Conservation (phyloP, 169 alveolate species). For the Hepatocystis sp. region DNA sequence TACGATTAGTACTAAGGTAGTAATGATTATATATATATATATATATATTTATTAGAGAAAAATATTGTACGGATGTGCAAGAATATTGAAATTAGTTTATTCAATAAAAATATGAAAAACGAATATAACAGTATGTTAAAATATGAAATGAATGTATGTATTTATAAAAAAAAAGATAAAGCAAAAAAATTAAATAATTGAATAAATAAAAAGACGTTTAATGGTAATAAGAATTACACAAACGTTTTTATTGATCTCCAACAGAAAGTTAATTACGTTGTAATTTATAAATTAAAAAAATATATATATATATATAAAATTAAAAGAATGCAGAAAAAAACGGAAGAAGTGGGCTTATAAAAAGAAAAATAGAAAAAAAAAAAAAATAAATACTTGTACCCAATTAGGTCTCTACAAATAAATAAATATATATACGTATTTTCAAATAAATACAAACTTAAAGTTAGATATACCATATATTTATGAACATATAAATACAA, state of each 20-base stretch:
- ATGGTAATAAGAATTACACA: not conserved
- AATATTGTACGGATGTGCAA: not conserved
- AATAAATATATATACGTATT: not conserved
- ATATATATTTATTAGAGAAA: too few relatives aligned
- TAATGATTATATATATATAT: too few relatives aligned
- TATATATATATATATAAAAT: too few relatives aligned
- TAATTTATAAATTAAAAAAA: constrained; percentile 9
- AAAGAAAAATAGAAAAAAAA: not conserved
- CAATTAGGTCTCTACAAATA: too few relatives aligned
- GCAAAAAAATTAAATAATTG: not conserved
- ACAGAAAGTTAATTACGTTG: constrained; percentile 13
- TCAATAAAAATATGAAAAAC: not conserved
- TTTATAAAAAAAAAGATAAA: not conserved
- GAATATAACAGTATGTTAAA: not conserved
- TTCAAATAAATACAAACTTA: constrained; percentile 6
- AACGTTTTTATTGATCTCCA: constrained; percentile 34
- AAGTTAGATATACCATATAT: constrained; percentile 1
- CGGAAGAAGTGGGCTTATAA: not conserved
- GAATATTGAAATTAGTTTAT: not conserved
- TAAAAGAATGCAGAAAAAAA: too few relatives aligned
- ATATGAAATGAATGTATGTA: not conserved
- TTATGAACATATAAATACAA: not conserved
- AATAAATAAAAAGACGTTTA: not conserved
- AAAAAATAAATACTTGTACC: not conserved
- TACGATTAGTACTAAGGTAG: not conserved